Evolutionary conservation across 495 filamentous ascomycete species (phyloP).

Genomic region (Pyrenopolyporus hunteri): DNA sequence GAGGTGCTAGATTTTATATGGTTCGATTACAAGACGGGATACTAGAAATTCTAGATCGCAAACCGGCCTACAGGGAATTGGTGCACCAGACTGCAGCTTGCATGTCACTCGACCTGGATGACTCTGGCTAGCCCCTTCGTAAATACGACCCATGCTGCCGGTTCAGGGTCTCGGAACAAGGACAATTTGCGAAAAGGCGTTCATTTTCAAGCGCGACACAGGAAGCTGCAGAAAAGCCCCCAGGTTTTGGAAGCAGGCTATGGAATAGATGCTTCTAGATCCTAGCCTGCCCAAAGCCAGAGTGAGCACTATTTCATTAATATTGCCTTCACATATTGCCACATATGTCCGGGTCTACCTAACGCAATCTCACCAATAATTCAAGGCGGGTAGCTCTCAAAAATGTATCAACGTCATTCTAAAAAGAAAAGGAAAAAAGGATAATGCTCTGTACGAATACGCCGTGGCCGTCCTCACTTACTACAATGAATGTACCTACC

Average conservation of each 20-base stretch:
- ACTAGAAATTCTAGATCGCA: constrained; percentile 28
- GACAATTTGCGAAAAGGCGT: neutral
- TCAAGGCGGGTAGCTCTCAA: neutral
- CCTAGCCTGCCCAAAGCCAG: neutral
- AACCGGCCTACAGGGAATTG: constrained; percentile 17
- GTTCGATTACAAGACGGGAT: constrained; percentile 27
- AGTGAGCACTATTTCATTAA: neutral
- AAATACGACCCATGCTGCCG: neutral
- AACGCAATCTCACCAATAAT: neutral
- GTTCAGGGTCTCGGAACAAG: neutral
- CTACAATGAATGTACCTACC: no score
- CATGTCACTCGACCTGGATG: neutral
- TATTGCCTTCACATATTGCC: neutral
- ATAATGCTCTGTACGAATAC: no score
- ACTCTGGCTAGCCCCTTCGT: constrained; percentile 2
- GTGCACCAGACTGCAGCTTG: constrained; percentile 17
- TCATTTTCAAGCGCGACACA: neutral
- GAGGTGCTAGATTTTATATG: constrained; percentile 11
- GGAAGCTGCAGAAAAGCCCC: neutral
- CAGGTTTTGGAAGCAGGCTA: neutral
- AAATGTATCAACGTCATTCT: neutral
- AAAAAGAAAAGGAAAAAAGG: neutral
- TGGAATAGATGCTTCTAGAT: neutral
- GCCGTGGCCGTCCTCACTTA: no score
- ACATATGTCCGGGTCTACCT: neutral